These are phyloP conservation scores for Clonostachys sp. DNA, from an alignment of 2,329 filamentous ascomycete genomes.

Conservation along the genomic window DNA sequence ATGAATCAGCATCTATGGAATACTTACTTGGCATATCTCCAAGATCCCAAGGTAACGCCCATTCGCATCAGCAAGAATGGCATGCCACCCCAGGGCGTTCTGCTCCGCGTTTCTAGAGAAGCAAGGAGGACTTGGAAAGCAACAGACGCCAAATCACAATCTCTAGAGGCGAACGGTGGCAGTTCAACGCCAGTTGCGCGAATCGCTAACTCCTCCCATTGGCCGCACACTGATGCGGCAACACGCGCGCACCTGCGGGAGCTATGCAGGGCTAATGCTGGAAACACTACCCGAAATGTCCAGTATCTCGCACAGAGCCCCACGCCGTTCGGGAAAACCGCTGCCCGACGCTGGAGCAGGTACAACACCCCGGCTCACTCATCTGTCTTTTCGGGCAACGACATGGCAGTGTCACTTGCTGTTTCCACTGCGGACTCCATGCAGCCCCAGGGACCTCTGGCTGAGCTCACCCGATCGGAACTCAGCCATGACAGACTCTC, in stretches of 20 bases:
- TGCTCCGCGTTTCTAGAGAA: constrained; percentile 60
- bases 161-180: constrained; percentile 35
- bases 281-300: constrained; percentile 33
- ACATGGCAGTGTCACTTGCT: constrained; percentile 59
- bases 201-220: constrained; percentile 24
- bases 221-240: constrained; percentile 60
- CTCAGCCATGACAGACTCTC: no score
- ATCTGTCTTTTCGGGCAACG: constrained; percentile 52
- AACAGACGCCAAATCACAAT: constrained; percentile 33
- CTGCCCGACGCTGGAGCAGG: constrained; percentile 43
- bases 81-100: constrained; percentile 61
- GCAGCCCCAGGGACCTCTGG: constrained; percentile 57
- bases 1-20: constrained; percentile 65
- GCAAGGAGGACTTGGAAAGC: constrained; percentile 65
- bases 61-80: constrained; percentile 59
- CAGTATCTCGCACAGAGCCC: constrained; percentile 47
- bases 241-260: constrained; percentile 59
- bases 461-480: constrained; percentile 40
- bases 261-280: constrained; percentile 53
- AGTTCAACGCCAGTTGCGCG: constrained; percentile 41
- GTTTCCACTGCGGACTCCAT: constrained; percentile 61
- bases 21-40: constrained; percentile 59
- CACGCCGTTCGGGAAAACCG: constrained; percentile 49
- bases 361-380: constrained; percentile 38
- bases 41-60: constrained; percentile 64